Conservation (phyloP, 768 basidiomycete genomes). For the Suillus decipiens region DNA sequence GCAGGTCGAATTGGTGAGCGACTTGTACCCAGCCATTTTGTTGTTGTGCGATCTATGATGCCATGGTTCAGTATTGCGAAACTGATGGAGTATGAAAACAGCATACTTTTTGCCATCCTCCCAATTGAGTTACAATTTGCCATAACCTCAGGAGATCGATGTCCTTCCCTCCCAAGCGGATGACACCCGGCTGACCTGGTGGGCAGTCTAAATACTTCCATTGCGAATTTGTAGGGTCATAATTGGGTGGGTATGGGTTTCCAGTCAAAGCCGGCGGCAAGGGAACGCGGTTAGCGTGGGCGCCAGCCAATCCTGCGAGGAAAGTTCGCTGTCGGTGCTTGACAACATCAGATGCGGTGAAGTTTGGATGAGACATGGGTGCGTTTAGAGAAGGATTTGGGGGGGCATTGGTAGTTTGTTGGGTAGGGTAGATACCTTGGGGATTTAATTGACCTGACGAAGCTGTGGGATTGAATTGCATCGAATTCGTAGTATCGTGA, state of each 20-base stretch:
- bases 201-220: constrained; percentile 71
- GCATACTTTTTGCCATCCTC: constrained; percentile 65
- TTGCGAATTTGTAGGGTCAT: constrained; percentile 60
- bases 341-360: constrained; percentile 36
- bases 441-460: constrained; percentile 41
- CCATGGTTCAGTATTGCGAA: constrained; percentile 16
- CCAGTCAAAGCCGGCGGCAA: constrained; percentile 78
- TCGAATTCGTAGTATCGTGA: constrained; percentile 39
- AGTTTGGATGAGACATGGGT: constrained; percentile 38
- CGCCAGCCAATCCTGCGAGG: constrained; percentile 56
- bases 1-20: constrained; percentile 58
- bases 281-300: constrained; percentile 63
- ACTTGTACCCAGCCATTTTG: constrained; percentile 60
- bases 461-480: constrained; percentile 42
- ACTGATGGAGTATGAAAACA: constrained; percentile 17
- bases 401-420: constrained; percentile 34
- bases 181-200: constrained; percentile 54
- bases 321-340: constrained; percentile 64
- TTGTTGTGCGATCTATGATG: constrained; percentile 42
- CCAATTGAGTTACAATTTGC: constrained; percentile 57
- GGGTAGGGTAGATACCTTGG: constrained; percentile 45
- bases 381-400: constrained; percentile 44
- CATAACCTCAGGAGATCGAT: constrained; percentile 78
- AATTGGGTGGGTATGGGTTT: constrained; percentile 51
- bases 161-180: constrained; percentile 73